Evolutionary conservation across 495 filamentous ascomycete genomes (phyloP), one percentile per base, ranked within the genome.

Genomic region (Neurospora sp.): DNA sequence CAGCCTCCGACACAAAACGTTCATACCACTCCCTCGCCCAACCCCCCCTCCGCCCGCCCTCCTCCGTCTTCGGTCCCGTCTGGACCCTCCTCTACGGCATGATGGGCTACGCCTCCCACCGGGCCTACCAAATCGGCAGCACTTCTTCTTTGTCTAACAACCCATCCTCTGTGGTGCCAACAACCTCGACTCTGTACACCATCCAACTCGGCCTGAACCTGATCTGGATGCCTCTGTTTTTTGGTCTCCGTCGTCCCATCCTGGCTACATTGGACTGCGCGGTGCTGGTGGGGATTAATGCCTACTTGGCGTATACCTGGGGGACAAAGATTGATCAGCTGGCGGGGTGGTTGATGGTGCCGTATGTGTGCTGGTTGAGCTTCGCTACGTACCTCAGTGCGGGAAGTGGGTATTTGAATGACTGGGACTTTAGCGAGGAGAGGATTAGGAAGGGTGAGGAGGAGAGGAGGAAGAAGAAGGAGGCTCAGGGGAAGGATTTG

Each of bases 151-250:
- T 31, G 27, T 31, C 27, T 31, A 31, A 31, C 27, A 69, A 69
- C n/a, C 69, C 18, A 69, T 74, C 76, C 3, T 74, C 76, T 1
- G 75, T 80, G 41, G 44, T 61, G 0, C 5, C 73, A 2, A 74
- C 78, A 22, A 80, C 90, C 68, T 86, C 89, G 44, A 91, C 90
- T 0, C 85, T 97, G 18, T 98, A 97, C 84, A 91, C 90, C 7
- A 87, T 90, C 65, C 94, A 97, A 78, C 90, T 98, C 9, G 90
- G 85, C 22, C 81, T 97, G 16, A 97, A 98, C 79, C 82, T 96
- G 22, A 79, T 91, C 68, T 98, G 93, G 93, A 97, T 96, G 93
- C 95, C 95, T 2, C 87, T 97, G 9, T 98, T 98, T 86, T 97
- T 97, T 78, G 86, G 87, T 1, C 75, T 91, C 40, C 86, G 88